phyloP scores from a whole-genome alignment of 495 filamentous ascomycete species.

The Neurospora sp. region DNA sequence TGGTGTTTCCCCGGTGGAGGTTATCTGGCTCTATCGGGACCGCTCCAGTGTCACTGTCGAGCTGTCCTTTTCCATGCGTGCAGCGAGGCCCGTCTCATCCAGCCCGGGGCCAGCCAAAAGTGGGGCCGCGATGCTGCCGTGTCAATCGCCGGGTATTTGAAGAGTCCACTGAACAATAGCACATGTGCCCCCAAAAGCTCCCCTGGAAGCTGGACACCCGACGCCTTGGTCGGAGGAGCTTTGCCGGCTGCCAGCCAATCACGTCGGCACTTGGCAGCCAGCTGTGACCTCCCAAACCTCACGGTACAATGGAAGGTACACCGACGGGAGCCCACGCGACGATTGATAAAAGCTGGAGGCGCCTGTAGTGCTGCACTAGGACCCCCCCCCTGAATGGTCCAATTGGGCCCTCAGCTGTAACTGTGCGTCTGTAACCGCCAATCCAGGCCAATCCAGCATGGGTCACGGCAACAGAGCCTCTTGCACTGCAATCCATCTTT shows the following conservation, averaged over 20 bases:
- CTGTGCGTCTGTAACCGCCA: not conserved
- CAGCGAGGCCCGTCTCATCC: not conserved
- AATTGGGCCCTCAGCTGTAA: not conserved
- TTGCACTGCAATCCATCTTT: not conserved
- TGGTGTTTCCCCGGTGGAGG: not conserved
- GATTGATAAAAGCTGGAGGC: not conserved
- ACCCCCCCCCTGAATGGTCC: not conserved
- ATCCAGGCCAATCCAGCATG: not conserved
- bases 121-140: not conserved
- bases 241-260: not conserved
- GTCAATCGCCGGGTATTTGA: not conserved
- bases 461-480: not conserved
- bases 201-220: not conserved
- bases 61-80: not conserved
- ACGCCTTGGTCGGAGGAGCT: not conserved
- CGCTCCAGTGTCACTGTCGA: not conserved
- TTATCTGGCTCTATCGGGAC: not conserved
- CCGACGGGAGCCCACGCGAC: not conserved
- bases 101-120: not conserved
- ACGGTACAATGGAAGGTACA: not conserved
- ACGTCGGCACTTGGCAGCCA: not conserved
- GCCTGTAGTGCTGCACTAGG: not conserved
- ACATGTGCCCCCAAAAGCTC: not conserved
- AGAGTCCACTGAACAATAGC: not conserved
- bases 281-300: not conserved